Percentiles rank a stretch among this genome's conserved stretches.
Conservation (phyloP, 1,284 basidiomycete genomes). For the Puccinia triticina region DNA sequence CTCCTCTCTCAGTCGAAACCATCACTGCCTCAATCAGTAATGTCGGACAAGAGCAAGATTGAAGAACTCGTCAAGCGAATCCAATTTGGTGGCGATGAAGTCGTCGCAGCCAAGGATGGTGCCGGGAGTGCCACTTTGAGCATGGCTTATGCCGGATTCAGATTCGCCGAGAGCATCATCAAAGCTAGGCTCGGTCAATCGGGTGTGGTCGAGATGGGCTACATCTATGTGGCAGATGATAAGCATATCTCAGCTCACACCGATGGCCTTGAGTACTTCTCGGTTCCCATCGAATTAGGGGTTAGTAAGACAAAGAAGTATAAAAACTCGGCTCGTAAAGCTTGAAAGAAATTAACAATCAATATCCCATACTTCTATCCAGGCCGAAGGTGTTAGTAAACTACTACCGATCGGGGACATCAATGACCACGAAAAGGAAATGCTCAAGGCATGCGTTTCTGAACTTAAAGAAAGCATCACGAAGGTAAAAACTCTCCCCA, state of each 20-base stretch:
- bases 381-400: slow-evolving; percentile 45
- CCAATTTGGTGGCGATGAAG: slow-evolving; percentile 61
- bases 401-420: slow-evolving; percentile 41
- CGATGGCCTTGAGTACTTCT: slow-evolving; percentile 76
- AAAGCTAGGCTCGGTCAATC: slow-evolving; percentile 48
- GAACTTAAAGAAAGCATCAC: slow-evolving; percentile 49
- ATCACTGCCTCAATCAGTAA: slow-evolving; percentile 37
- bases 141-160: slow-evolving; percentile 60
- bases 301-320: slow-evolving; percentile 63
- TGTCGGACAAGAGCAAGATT: slow-evolving; percentile 57
- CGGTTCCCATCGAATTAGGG: slow-evolving; percentile 84
- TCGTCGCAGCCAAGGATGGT: slow-evolving; percentile 61
- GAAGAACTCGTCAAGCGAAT: slow-evolving; percentile 59
- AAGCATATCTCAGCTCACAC: slow-evolving; percentile 55
- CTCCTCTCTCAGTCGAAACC: slow-evolving; percentile 77
- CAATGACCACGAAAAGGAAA: slow-evolving; percentile 37
- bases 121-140: slow-evolving; percentile 60
- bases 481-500: slow-evolving; percentile 15
- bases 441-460: slow-evolving; percentile 44
- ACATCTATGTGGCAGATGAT: slow-evolving; percentile 46
- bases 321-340: not conserved
- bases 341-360: not conserved
- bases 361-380: not conserved
- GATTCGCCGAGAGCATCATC: slow-evolving; percentile 56
- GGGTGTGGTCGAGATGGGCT: slow-evolving; percentile 48